A percentile compares a stretch with the other conserved stretches of the same genome.
phyloP scores from a whole-genome alignment of 768 basidiomycete genomes.

The Agaricus blazei region DNA sequence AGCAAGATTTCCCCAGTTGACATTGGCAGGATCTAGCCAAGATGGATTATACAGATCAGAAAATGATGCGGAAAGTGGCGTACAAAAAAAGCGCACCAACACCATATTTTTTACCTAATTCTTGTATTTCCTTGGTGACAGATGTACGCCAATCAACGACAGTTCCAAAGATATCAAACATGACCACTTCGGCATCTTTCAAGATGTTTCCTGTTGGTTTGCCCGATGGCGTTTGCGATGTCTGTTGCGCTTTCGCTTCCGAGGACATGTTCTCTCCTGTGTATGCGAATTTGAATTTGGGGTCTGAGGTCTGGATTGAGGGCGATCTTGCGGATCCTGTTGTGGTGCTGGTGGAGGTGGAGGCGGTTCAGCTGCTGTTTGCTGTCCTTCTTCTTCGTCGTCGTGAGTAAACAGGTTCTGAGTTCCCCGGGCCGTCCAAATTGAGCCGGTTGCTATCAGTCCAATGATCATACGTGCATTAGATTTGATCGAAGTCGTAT shows the following conservation, averaged over 20 bases:
- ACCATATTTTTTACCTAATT: slow-evolving; percentile 22
- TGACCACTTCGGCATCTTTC: slow-evolving; percentile 32
- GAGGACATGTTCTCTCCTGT: background rate
- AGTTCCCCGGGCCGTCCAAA: slow-evolving; percentile 4
- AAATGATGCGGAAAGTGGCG: background rate
- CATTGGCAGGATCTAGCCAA: background rate
- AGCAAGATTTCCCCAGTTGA: slow-evolving; percentile 45
- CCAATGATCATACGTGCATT: slow-evolving; percentile 5
- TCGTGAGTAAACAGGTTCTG: background rate
- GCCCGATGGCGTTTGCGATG: background rate
- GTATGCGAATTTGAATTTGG: background rate
- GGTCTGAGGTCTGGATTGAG: background rate
- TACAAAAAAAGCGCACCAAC: slow-evolving; percentile 17
- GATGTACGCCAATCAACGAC: slow-evolving; percentile 41
- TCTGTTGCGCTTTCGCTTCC: background rate
- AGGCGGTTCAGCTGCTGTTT: background rate
- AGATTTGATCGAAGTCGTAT: background rate
- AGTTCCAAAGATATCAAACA: slow-evolving; percentile 50
- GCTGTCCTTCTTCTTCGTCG: background rate
- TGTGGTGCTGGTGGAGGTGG: background rate
- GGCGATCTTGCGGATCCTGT: background rate
- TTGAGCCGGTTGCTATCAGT: slow-evolving; percentile 1
- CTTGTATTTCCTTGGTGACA: slow-evolving; percentile 26
- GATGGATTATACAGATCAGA: background rate
- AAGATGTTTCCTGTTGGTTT: slow-evolving; percentile 5